phyloP scores from a whole-genome alignment of 108 stramenopile genomes.

The Pseudonitzschia multiseries region DNA sequence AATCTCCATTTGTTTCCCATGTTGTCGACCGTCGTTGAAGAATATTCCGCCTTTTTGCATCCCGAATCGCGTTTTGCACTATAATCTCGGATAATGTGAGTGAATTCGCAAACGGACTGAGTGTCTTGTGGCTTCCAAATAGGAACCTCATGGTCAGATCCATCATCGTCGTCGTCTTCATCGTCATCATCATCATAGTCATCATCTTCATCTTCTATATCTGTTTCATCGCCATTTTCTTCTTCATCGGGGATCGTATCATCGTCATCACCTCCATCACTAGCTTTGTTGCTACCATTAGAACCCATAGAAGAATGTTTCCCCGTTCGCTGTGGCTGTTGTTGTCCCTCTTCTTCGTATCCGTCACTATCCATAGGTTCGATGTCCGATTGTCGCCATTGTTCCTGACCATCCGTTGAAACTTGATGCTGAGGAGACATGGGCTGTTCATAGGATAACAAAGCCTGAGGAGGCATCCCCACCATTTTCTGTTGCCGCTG shows the following conservation, averaged over 20 bases:
- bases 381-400: background rate
- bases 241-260: slow-evolving; percentile 9
- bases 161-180: slow-evolving; percentile 13
- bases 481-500: background rate
- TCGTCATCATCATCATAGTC: slow-evolving; percentile 13
- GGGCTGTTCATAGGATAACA: background rate
- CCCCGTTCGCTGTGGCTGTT: slow-evolving; percentile 2
- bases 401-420: background rate
- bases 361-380: slow-evolving; percentile 4
- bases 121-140: slow-evolving; percentile 77
- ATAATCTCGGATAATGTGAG: slow-evolving; percentile 78
- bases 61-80: slow-evolving; percentile 84
- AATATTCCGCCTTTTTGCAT: slow-evolving; percentile 91
- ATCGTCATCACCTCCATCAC: background rate
- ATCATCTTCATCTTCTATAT: slow-evolving; percentile 7
- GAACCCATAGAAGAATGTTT: slow-evolving; percentile 1
- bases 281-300: slow-evolving; percentile 7
- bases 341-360: slow-evolving; percentile 6
- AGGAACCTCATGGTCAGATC: slow-evolving; percentile 11
- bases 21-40: slow-evolving; percentile 72
- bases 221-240: slow-evolving; percentile 6
- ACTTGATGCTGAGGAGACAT: background rate
- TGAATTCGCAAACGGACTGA: slow-evolving; percentile 88
- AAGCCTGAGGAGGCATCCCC: background rate
- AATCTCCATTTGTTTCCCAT: slow-evolving; percentile 86